phyloP scores from a whole-genome alignment of 2,329 filamentous ascomycete species.

The Alternaria arbusti region DNA sequence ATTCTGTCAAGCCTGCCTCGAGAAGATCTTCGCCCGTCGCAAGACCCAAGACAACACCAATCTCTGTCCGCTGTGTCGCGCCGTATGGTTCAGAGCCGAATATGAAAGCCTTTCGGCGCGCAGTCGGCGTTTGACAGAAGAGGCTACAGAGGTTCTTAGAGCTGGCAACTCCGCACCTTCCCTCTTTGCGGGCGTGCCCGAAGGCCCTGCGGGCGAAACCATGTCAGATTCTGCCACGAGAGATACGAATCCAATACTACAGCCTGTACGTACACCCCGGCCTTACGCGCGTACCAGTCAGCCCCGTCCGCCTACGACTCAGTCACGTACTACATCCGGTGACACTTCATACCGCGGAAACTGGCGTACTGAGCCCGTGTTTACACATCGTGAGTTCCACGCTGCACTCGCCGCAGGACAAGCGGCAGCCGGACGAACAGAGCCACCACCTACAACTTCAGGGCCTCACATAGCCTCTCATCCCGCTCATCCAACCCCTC shows the following conservation, averaged over 20 bases:
- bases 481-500: background rate
- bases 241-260: background rate
- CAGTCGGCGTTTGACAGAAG: background rate
- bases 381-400: background rate
- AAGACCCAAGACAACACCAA: background rate
- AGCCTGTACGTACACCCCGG: background rate
- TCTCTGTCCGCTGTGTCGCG: background rate
- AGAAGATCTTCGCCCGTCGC: background rate
- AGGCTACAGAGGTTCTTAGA: background rate
- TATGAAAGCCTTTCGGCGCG: background rate
- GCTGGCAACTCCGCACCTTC: background rate
- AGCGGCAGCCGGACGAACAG: background rate
- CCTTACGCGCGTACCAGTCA: background rate
- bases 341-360: background rate
- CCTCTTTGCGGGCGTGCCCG: background rate
- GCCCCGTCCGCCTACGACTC: background rate
- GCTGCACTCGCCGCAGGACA: background rate
- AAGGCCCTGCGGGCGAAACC: background rate
- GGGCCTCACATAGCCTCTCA: background rate
- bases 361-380: background rate
- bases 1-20: background rate
- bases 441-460: fast-evolving
- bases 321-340: background rate
- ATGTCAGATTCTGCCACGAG: background rate
- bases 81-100: background rate